Base-by-base conservation (phyloP, 75 land plant species). In the Ceratopteris richardii region DNA sequence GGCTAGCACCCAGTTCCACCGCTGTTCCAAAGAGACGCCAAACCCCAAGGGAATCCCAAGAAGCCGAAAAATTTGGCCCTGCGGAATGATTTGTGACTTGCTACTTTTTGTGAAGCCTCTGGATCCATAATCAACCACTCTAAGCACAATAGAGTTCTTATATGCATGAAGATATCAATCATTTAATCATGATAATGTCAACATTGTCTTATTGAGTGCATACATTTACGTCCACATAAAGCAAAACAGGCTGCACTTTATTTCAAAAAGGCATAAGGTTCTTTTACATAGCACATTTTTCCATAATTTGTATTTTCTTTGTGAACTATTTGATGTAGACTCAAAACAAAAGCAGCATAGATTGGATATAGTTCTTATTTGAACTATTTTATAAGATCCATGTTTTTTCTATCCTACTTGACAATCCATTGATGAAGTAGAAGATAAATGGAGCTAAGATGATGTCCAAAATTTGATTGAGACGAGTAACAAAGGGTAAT, bases 371-470 rank as follows among this genome's bases (percentile, higher is more conserved):
- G 37, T 33, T 33, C 9, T 3, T 9, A 33, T 33, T 4, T 33
- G 37, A 9, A 3, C 9, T 3, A 33, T 9, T 33, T 33, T 3
- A 4, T 33, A 4, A 4, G 37, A 2, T 2, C 14, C 13, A 17
- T 17, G 2, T 54, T 24, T 65, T 0, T 50, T 66, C n/a, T n/a
- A n/a, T n/a, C n/a, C n/a, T n/a, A n/a, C n/a, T n/a, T n/a, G n/a
- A 40, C 73, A 94, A 96, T 96, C 90, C 33, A 94, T 94, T 48
- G 98, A 94, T 46, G 98, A 94, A 72, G 98, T 85, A 31, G 96
- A 89, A 69, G 84, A 80, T 40, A 96, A 94, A 54, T 94, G 98
- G 98, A 86, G 90, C 59, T 96, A 94, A 44, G 96, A 94, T 69
- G 79, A 88, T 55, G 85, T 87, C 11, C 90, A 94, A 74, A 94